Percentiles rank a stretch among this genome's conserved stretches.
Evolutionary conservation across 164 flowering plant species (phyloP).

Genomic region (Aristolochia fimbriata): DNA sequence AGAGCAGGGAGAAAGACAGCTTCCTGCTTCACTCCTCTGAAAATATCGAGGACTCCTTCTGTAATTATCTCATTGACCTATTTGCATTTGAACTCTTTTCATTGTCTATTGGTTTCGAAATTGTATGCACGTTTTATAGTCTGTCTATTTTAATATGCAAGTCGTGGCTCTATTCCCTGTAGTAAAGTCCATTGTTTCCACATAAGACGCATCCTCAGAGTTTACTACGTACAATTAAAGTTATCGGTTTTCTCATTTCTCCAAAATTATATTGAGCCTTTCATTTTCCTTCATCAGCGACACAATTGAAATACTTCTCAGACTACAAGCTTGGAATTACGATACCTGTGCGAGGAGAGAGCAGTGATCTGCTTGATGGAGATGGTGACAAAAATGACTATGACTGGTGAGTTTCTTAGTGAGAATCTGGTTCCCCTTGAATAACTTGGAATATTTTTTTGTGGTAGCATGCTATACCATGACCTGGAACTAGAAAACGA

Average conservation of each 20-base stretch:
- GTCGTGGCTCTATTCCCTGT: constrained; percentile 1
- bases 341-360: constrained; percentile 65
- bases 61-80: constrained; percentile 33
- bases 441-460: no score
- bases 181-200: neutral
- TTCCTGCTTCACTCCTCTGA: constrained; percentile 69
- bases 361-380: constrained; percentile 70
- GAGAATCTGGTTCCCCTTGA: no score
- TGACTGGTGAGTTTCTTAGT: constrained; percentile 60
- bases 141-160: neutral
- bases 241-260: neutral
- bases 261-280: no score
- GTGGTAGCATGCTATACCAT: no score
- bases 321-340: constrained; percentile 69
- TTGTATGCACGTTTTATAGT: neutral
- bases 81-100: neutral
- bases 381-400: constrained; percentile 89
- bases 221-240: no score
- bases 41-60: constrained; percentile 64
- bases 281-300: constrained; percentile 32
- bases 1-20: constrained; percentile 53
- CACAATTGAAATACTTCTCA: constrained; percentile 67
- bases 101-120: neutral
- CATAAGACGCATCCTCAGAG: neutral
- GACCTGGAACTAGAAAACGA: no score